Evolutionary conservation across 164 flowering plant genomes (phyloP).

Genomic region (Protea cynaroides): DNA sequence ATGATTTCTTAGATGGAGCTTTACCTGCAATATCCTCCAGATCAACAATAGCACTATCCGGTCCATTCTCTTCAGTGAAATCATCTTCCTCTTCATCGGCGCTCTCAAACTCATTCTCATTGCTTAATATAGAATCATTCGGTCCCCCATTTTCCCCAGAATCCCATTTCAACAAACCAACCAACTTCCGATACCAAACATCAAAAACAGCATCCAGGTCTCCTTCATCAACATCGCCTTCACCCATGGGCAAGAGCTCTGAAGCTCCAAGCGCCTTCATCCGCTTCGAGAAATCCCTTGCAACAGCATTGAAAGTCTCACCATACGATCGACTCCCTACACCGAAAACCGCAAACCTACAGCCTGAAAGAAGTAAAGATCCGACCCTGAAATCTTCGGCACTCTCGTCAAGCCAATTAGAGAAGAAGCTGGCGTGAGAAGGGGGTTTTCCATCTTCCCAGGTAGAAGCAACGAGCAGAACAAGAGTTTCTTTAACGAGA

Average conservation of each 20-base stretch:
- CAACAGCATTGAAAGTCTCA: slow-evolving; percentile 62
- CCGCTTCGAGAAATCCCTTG: slow-evolving; percentile 39
- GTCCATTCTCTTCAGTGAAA: slow-evolving; percentile 24
- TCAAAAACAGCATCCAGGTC: slow-evolving; percentile 66
- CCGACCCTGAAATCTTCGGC: slow-evolving; percentile 85
- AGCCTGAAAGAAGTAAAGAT: slow-evolving; percentile 45
- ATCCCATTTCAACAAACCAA: slow-evolving; percentile 41
- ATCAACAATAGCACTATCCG: slow-evolving; percentile 58
- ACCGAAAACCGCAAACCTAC: slow-evolving; percentile 80
- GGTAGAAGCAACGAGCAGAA: slow-evolving; percentile 73
- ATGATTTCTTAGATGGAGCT: slow-evolving; percentile 61
- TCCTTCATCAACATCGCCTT: slow-evolving; percentile 82
- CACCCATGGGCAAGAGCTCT: slow-evolving; percentile 51
- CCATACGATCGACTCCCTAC: slow-evolving; percentile 84
- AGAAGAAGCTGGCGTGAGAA: slow-evolving; percentile 40
- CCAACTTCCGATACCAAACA: slow-evolving; percentile 51
- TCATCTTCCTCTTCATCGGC: slow-evolving; percentile 26
- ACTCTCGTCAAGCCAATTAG: slow-evolving; percentile 77
- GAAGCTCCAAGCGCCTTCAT: slow-evolving; percentile 61
- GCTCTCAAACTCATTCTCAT: slow-evolving; percentile 38
- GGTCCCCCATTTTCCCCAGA: slow-evolving; percentile 27
- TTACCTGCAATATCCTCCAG: slow-evolving; percentile 94
- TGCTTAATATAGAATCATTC: slow-evolving; percentile 11
- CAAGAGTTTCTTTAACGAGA: slow-evolving; percentile 56
- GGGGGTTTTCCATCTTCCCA: slow-evolving; percentile 92